Evolutionary conservation across 2,329 filamentous ascomycete genomes (phyloP).

Genomic region (Aureobasidium sp.): DNA sequence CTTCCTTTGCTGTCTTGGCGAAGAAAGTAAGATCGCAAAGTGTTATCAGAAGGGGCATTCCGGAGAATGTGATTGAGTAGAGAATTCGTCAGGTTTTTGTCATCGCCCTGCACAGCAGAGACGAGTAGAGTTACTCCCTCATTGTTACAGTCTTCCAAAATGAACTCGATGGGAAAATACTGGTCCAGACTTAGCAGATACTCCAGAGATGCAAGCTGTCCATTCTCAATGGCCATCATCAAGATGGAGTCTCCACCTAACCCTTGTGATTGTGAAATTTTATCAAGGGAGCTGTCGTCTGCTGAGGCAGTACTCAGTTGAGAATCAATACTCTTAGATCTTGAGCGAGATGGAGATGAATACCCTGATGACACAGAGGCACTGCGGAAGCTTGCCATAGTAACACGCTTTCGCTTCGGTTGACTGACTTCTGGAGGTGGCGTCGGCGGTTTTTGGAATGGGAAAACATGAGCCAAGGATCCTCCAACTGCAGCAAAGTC

Average conservation of each 20-base stretch:
- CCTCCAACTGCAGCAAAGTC: slow-evolving; percentile 33
- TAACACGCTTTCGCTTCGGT: slow-evolving; percentile 64
- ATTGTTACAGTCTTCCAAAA: slow-evolving; percentile 80
- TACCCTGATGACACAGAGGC: slow-evolving; percentile 79
- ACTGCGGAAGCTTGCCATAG: slow-evolving; percentile 70
- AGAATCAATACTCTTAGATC: slow-evolving; percentile 70
- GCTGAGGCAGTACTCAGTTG: slow-evolving; percentile 44
- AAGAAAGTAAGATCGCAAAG: slow-evolving; percentile 61
- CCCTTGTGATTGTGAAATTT: slow-evolving; percentile 64
- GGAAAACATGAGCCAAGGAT: slow-evolving; percentile 76
- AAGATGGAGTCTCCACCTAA: slow-evolving; percentile 69
- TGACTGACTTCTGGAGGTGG: slow-evolving; percentile 38
- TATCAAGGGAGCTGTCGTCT: slow-evolving; percentile 75
- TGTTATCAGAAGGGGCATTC: slow-evolving; percentile 46
- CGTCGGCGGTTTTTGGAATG: slow-evolving; percentile 63
- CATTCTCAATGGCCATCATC: slow-evolving; percentile 50
- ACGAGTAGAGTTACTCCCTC: slow-evolving; percentile 85
- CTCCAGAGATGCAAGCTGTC: slow-evolving; percentile 62
- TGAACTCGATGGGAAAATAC: slow-evolving; percentile 62
- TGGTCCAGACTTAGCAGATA: slow-evolving; percentile 74
- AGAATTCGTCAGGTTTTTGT: slow-evolving; percentile 65
- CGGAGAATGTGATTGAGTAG: slow-evolving; percentile 64
- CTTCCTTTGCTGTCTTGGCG: slow-evolving; percentile 78
- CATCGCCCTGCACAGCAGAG: slow-evolving; percentile 79
- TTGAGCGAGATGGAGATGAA: slow-evolving; percentile 64